Conservation (phyloP, 495 filamentous ascomycete genomes). For the Tetracladium setigerum region DNA sequence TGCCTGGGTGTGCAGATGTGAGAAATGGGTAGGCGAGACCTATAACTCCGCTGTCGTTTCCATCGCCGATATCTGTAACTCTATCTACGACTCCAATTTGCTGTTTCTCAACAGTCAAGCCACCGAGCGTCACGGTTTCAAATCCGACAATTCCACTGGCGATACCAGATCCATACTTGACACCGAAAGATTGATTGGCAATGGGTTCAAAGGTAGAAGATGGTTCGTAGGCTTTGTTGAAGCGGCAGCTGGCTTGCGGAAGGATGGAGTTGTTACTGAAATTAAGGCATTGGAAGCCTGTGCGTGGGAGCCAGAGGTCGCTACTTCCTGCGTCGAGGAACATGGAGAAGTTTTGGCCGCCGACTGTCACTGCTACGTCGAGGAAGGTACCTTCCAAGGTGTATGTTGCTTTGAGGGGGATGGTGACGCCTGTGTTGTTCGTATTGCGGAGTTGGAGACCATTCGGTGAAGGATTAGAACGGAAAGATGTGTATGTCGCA, state of each 20-base stretch:
- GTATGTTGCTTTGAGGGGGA: too few relatives aligned
- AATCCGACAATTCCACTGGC: conserved; percentile 47
- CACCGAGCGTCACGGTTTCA: conserved; percentile 47
- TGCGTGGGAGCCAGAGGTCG: conserved; percentile 51
- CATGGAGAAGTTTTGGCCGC: conserved; percentile 35
- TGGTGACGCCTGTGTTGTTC: too few relatives aligned
- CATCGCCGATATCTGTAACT: conserved; percentile 41
- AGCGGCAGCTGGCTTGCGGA: conserved; percentile 34
- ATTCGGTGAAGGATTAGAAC: too few relatives aligned
- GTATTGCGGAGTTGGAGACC: too few relatives aligned
- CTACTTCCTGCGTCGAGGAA: conserved; percentile 56
- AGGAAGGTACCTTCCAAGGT: too few relatives aligned
- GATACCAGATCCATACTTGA: conserved; percentile 53
- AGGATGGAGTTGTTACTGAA: conserved; percentile 16
- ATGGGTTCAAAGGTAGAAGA: conserved; percentile 31
- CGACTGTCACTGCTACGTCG: conserved; percentile 31
- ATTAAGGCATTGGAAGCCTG: conserved; percentile 40
- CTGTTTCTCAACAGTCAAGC: conserved; percentile 45
- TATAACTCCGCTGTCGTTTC: conserved; percentile 45
- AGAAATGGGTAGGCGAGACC: conserved; percentile 50
- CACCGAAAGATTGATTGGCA: conserved; percentile 44
- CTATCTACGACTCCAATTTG: conserved; percentile 42
- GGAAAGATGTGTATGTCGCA: too few relatives aligned
- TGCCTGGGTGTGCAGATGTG: conserved; percentile 16
- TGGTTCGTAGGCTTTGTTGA: conserved; percentile 24